Base-by-base conservation (phyloP, 768 basidiomycete genomes). In the Collybiopsis confluens region DNA sequence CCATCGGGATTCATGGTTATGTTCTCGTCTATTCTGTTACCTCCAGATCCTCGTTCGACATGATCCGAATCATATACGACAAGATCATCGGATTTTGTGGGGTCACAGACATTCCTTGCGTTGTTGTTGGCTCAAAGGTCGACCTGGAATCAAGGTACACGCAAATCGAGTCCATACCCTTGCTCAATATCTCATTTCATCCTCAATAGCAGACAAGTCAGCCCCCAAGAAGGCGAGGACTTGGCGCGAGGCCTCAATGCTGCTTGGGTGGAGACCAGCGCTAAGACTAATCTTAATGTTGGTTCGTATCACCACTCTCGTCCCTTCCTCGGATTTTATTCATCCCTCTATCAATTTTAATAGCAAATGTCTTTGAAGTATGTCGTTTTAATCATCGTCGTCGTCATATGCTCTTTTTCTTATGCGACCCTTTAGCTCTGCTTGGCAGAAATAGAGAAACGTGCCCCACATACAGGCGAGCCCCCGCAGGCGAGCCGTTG, bases 1-100 rank as follows among this genome's bases (percentile, higher is more conserved):
- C 93, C 37, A 92, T 98, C 62, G 96, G 96, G 49, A 92, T 96
- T 62, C 95, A 99, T 65, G 96, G 96, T 65, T 99, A 90, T 68
- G 82, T 99, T 64, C 84, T 99, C 62, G 95, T 98, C 42, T 99
- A 98, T 74, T 91, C 91, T 2, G 92, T 98, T 69, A 81, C 91
- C 3, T 91, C 89, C 18, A 77, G 86, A 55, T 84, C 85, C 62
- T 93, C 91, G 8, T 98, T 97, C 75, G 88, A 98, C 62, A 97
- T 98, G 92, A 80, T 98, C 60, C 83, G 88, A 66, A 86, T 91
- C 64, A 81, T 97, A 46, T 88, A 96, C 64, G 89, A 97, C 79
- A 96, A 95, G 80, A 91, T 98, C 59, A 70, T 90, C 61, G 82
- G 90, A 69, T 95, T 90, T 65, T 87, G 86, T 58, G 93, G 93